A percentile compares a stretch with the other conserved stretches of the same genome.
phyloP scores from a whole-genome alignment of 495 filamentous ascomycete genomes.

The Xylaria venustula region DNA sequence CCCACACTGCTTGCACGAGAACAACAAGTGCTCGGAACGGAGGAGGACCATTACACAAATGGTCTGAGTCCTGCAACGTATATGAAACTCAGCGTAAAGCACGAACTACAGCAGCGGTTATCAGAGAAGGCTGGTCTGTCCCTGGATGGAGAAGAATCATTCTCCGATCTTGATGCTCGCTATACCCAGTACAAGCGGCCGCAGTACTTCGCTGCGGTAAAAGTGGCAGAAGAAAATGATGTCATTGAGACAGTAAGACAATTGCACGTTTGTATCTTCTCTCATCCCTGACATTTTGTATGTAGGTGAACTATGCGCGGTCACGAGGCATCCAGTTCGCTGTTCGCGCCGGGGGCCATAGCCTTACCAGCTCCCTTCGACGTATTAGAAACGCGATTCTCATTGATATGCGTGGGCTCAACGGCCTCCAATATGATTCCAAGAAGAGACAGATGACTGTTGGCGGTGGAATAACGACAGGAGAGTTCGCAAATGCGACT shows the following conservation, averaged over 20 bases:
- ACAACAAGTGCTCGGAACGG: no score
- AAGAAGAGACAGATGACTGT: background rate
- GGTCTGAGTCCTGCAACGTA: background rate
- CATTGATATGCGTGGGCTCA: slow-evolving; percentile 7
- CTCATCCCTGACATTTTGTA: no score
- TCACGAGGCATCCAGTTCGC: slow-evolving; percentile 13
- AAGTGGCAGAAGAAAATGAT: slow-evolving; percentile 2
- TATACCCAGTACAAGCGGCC: slow-evolving; percentile 6
- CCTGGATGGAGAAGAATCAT: background rate
- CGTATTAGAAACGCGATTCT: background rate
- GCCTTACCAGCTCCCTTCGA: background rate
- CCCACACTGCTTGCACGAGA: no score
- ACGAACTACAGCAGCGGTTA: background rate
- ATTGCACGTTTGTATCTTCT: background rate
- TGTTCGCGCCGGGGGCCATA: slow-evolving; percentile 13
- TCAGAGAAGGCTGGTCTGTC: background rate
- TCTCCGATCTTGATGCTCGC: background rate
- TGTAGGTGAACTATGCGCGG: slow-evolving; percentile 12
- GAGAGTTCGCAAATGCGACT: background rate
- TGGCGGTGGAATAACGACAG: background rate
- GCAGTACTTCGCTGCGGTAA: background rate
- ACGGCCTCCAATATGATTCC: background rate
- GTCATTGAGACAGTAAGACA: slow-evolving; percentile 4
- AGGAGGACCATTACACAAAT: no score
- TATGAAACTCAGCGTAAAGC: background rate